These are phyloP conservation scores for Trichoderma cornu-damae DNA, from an alignment of 2,329 filamentous ascomycete genomes.

Conservation along the genomic window DNA sequence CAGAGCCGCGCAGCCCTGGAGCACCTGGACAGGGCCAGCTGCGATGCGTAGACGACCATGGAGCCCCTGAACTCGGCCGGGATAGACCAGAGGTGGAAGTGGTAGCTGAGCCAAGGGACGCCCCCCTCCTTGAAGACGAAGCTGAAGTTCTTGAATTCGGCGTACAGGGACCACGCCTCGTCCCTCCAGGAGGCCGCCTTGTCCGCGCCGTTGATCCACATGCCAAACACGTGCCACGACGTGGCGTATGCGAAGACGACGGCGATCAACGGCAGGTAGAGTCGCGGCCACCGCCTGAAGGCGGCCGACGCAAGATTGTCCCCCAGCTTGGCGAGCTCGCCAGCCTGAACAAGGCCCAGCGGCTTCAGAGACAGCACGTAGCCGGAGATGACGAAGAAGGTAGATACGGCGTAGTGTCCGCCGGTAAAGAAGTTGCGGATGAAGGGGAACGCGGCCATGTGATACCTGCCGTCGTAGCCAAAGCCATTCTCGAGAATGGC, in stretches of 20 bases:
- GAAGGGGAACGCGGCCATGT: constrained; percentile 50
- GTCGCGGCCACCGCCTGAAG: constrained; percentile 46
- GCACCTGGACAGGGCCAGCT: constrained; percentile 53
- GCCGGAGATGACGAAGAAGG: constrained; percentile 55
- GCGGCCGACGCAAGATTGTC: constrained; percentile 44
- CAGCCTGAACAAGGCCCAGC: constrained; percentile 41
- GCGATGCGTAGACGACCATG: constrained; percentile 54
- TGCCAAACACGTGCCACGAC: constrained; percentile 48
- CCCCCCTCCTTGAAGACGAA: constrained; percentile 58
- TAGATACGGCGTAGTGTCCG: constrained; percentile 55
- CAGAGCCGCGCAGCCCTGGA: constrained; percentile 50
- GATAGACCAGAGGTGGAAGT: constrained; percentile 59
- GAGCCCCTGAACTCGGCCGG: constrained; percentile 61
- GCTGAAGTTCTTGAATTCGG: constrained; percentile 63
- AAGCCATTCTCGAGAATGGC: constrained; percentile 49
- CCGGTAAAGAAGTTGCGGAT: constrained; percentile 57
- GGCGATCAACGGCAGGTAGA: constrained; percentile 48
- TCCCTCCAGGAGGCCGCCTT: constrained; percentile 39
- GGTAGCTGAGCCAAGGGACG: constrained; percentile 47
- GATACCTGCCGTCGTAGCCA: constrained; percentile 44
- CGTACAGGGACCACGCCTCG: constrained; percentile 47
- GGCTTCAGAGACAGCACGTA: constrained; percentile 52
- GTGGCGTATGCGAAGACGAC: constrained; percentile 49
- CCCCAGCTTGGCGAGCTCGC: constrained; percentile 38
- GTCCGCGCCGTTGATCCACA: constrained; percentile 38